Conservation (phyloP, 352 stramenopile genomes). For the Halophytophthora batemanensis region DNA sequence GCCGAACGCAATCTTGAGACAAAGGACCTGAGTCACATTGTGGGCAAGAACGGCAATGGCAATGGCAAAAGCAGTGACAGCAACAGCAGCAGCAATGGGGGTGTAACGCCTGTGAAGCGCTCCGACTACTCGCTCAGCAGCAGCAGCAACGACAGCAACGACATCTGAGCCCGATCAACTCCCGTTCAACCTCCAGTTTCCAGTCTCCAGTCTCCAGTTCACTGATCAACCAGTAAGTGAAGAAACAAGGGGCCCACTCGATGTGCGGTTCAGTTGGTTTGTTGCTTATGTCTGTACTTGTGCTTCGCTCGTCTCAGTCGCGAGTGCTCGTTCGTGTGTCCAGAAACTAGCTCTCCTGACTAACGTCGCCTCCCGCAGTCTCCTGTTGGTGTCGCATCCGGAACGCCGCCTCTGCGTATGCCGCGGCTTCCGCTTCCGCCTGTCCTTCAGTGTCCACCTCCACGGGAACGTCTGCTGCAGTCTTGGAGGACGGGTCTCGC, state of each 20-base stretch:
- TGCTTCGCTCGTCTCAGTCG: neutral
- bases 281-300: neutral
- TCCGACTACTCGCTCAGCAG: conserved; percentile 54
- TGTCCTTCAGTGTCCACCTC: conserved; percentile 1
- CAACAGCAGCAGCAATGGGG: conserved; percentile 23
- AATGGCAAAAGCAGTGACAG: conserved; percentile 21
- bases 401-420: conserved; percentile 8
- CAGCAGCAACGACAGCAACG: conserved; percentile 54
- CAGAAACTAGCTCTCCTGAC: conserved; percentile 5
- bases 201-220: neutral
- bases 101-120: conserved; percentile 44
- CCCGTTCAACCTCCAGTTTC: neutral
- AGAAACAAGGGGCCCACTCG: neutral
- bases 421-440: conserved; percentile 2
- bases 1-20: conserved; percentile 58
- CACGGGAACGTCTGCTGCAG: conserved; percentile 1
- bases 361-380: conserved; percentile 4
- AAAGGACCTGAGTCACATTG: conserved; percentile 25
- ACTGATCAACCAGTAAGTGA: conserved; percentile 11
- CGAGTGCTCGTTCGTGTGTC: conserved; percentile 3
- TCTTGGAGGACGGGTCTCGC: conserved; percentile 43
- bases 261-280: too few relatives aligned
- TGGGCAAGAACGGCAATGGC: conserved; percentile 25
- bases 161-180: conserved; percentile 30
- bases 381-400: conserved; percentile 13